Evolutionary conservation across 305 asterid species (phyloP).

Genomic region (Lippia alba): DNA sequence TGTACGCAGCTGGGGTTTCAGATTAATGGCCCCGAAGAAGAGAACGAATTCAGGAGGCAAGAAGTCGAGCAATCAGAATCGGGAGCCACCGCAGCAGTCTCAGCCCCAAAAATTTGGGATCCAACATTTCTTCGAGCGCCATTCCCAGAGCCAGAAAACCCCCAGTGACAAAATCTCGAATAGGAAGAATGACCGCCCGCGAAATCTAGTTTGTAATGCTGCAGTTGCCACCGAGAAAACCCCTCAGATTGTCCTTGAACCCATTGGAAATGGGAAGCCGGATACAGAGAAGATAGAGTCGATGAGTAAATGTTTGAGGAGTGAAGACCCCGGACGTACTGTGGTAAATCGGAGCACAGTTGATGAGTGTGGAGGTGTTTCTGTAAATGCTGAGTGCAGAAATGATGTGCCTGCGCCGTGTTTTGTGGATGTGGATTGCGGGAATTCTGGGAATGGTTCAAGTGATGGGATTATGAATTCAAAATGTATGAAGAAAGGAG

Average conservation of each 20-base stretch:
- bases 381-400: constrained; percentile 34
- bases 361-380: constrained; percentile 29
- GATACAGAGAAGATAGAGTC: constrained; percentile 35
- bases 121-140: constrained; percentile 92
- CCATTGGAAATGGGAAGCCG: constrained; percentile 22
- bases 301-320: constrained; percentile 34
- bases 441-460: constrained; percentile 30
- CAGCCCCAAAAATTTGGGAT: constrained; percentile 85
- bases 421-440: constrained; percentile 23
- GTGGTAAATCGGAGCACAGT: constrained; percentile 25
- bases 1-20: constrained; percentile 24
- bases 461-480: constrained; percentile 29
- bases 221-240: constrained; percentile 32
- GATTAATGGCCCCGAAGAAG: constrained; percentile 81
- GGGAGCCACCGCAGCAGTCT: constrained; percentile 55
- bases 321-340: constrained; percentile 33
- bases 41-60: constrained; percentile 59
- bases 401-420: constrained; percentile 28
- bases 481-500: constrained; percentile 32
- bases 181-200: constrained; percentile 25
- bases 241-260: constrained; percentile 32
- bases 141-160: constrained; percentile 71
- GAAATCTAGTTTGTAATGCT: constrained; percentile 35
- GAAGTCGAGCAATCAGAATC: constrained; percentile 56
- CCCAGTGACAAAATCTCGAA: constrained; percentile 46